Evolutionary conservation across 148 eudicot genomes (phyloP).

Genomic region (Selenicereus undatus): DNA sequence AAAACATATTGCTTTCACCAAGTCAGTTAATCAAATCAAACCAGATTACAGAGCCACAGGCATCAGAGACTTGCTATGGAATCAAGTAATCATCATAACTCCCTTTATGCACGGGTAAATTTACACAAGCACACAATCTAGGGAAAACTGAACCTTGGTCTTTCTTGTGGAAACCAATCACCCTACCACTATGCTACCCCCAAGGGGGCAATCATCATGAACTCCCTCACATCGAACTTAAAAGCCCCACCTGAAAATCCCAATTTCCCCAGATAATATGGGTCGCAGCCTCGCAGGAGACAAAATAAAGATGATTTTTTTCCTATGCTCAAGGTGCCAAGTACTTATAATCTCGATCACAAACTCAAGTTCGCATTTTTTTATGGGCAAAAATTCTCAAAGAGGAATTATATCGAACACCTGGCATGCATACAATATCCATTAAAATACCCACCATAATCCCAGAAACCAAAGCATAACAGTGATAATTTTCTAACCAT

Average conservation of each 20-base stretch:
- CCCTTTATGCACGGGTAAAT: too few species aligned
- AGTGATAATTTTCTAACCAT: not conserved
- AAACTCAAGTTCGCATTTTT: not conserved
- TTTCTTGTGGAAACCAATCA: too few species aligned
- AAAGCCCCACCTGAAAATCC: not conserved
- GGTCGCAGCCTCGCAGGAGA: too few species aligned
- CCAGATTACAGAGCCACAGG: not conserved
- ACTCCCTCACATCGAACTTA: not conserved
- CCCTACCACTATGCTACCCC: too few species aligned
- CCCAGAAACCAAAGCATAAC: not conserved
- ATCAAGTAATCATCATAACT: not conserved
- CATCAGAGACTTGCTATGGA: not conserved
- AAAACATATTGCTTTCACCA: not conserved
- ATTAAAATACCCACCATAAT: not conserved
- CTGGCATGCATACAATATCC: constrained; percentile 6
- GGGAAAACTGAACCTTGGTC: too few species aligned
- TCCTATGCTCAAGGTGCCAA: too few species aligned
- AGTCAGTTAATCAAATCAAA: not conserved
- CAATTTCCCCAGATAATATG: too few species aligned
- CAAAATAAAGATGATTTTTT: too few species aligned
- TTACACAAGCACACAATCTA: too few species aligned
- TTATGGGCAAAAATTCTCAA: not conserved
- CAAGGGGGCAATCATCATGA: too few species aligned
- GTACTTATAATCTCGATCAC: not conserved
- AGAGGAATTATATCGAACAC: constrained; percentile 33